Evolutionary conservation across 371 early-diverging fungal genomes (phyloP), one percentile per base, ranked within the genome.

Genomic region (Furculomyces boomerangus): DNA sequence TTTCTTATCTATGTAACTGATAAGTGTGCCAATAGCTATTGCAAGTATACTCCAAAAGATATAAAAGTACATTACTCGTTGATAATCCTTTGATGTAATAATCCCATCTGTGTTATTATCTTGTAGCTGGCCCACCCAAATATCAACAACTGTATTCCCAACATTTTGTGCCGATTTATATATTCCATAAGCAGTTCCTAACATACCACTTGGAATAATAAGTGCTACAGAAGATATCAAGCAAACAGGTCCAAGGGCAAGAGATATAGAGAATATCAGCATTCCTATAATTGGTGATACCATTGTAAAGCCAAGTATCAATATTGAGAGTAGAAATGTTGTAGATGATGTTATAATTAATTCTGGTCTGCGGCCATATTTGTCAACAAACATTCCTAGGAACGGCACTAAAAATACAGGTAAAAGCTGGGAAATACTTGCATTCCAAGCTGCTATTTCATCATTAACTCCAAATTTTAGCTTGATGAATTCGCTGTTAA

Each of bases 121-220:
- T 55, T 84, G 84, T 47, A 84, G 60, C 7, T 71, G 58, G 10
- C 84, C 84, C 26, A 77, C 68, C 18, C 72, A 47, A 45, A 83
- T 80, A 57, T 84, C 84, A 43, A 80, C 73, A 16, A 83, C 54
- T 1, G 81, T 70, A 2, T 72, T 67, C 10, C 82, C 82, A 22
- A 80, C 71, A 53, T 83, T 82, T 48, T 70, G 74, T 1, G 74
- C 68, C 3, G 78, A 74, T 60, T 84, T 84, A 64, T 78, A 70
- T n/a, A 81, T 57, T 0, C 83, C 83, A 58, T 82, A 67, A 20
- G 77, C 83, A 3, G 83, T 82, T 20, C 83, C 83, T 1, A 83
- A 70, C 13, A 74, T 60, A 8, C 65, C 66, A 14, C 70, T 57
- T 0, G 78, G 79, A 1, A 84, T 49, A 22, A 81, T 65, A 8